phyloP scores from a whole-genome alignment of 495 filamentous ascomycete species.

The Xanthoparmelia taractica region DNA sequence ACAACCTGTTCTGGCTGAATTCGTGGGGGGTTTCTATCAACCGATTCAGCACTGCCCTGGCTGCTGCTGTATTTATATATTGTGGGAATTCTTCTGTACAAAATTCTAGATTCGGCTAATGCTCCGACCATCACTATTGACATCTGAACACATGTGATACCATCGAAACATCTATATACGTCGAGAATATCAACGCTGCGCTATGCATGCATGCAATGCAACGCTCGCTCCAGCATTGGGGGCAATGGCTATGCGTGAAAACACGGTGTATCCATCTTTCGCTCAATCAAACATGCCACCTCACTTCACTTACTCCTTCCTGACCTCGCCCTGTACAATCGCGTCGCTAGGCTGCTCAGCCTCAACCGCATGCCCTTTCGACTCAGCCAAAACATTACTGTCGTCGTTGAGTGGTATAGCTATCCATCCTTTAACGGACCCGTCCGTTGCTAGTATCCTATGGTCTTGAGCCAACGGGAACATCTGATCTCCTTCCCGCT shows the following conservation, averaged over 20 bases:
- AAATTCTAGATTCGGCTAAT: background rate
- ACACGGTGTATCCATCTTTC: background rate
- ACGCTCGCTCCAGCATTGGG: background rate
- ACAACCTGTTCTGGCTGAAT: too few relatives aligned
- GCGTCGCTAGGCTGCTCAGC: slow-evolving; percentile 2
- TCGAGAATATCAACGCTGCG: background rate
- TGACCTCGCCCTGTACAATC: slow-evolving; percentile 12
- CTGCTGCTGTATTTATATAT: too few relatives aligned
- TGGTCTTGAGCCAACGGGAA: slow-evolving; percentile 16
- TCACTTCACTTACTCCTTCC: slow-evolving; percentile 9
- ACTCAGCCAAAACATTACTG: background rate
- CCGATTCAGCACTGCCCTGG: too few relatives aligned
- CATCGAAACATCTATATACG: background rate
- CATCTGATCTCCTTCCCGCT: background rate
- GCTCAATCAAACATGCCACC: background rate
- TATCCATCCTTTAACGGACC: slow-evolving; percentile 25
- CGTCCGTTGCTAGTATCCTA: slow-evolving; percentile 20
- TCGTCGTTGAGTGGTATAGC: slow-evolving; percentile 9
- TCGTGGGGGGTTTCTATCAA: too few relatives aligned
- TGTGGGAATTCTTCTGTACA: too few relatives aligned
- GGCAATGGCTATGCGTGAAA: background rate
- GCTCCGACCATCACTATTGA: background rate
- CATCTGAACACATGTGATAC: background rate
- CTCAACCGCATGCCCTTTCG: slow-evolving; percentile 5
- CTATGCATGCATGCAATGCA: background rate